Evolutionary conservation across 148 eudicot species (phyloP).

Genomic region (Suaeda aralocaspica): DNA sequence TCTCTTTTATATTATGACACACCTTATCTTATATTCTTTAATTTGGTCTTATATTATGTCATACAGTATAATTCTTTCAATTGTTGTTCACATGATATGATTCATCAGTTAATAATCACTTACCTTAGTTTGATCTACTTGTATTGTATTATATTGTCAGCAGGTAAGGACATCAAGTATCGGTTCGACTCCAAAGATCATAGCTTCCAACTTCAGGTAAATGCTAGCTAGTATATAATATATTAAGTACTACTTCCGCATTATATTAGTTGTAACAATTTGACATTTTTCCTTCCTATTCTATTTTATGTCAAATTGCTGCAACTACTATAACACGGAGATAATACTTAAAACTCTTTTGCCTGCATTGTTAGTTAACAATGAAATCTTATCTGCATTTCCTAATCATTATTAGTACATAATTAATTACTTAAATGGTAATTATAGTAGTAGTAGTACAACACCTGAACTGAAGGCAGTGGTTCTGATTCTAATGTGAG

Average conservation of each 20-base stretch:
- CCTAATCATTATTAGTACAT: not conserved
- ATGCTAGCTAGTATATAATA: no score
- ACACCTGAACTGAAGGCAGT: not conserved
- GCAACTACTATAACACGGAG: no score
- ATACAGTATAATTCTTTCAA: no score
- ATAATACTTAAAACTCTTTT: not conserved
- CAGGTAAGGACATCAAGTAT: constrained; percentile 2
- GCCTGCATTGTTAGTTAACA: not conserved
- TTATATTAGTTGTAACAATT: no score
- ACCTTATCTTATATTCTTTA: not conserved
- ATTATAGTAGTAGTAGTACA: not conserved
- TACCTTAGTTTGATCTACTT: not conserved
- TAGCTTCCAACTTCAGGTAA: constrained; percentile 7
- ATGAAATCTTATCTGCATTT: not conserved
- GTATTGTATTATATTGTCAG: not conserved
- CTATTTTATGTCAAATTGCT: no score
- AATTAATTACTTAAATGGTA: not conserved
- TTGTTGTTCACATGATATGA: no score
- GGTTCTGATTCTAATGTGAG: not conserved
- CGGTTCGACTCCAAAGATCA: not conserved
- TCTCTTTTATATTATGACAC: no score
- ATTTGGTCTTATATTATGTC: not conserved
- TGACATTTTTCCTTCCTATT: no score
- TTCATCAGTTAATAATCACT: no score
- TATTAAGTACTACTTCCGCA: no score